Base-by-base conservation (phyloP, 2,329 filamentous ascomycete genomes). In the Calycina marina region DNA sequence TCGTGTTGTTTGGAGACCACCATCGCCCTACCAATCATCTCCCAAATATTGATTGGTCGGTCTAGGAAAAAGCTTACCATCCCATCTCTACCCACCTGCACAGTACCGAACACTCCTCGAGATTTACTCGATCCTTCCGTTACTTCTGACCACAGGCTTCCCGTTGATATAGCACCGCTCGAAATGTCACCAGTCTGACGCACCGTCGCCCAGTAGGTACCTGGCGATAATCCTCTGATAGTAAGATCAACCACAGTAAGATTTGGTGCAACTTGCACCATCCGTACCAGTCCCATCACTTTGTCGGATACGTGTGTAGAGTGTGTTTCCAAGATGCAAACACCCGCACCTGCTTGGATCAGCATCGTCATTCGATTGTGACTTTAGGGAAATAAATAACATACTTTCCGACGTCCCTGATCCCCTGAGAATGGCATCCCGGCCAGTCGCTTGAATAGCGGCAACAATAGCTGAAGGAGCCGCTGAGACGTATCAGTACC, bases 301-400 rank as follows among this genome's bases (percentile, higher is more conserved):
- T 80, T 65, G 48, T 77, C 68, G 42, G 61, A 55, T 35, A 75
- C 67, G 36, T 57, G 56, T 22, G 56, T 60, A 28, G 74, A 68
- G 50, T 83, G 75, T 35, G 84, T 92, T 63, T 98, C 90, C 39
- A 98, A 72, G 50, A 98, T 96, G 58, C 86, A 93, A 26, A 98
- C 90, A 27, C 88, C 84, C 17, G 85, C 82, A 52, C 72, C 79
- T 69, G 41, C 34, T 28, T 29, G 29, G 18, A 22, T 8, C n/a
- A 3, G 8, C n/a, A 22, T 9, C n/a, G 8, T 9, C n/a, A 8
- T 9, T 22, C 8, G n/a, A 3, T 8, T 22, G n/a, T 22, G 20
- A 22, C n/a, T 22, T 22, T n/a, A n/a, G 34, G 17, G 25, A 33
- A 27, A 13, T 30, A 30, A 25, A 27, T 30, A 37, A 69, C 75